Evolutionary conservation across 345 rosid species (phyloP), one percentile per base, ranked within the genome.

Genomic region (Heritiera fomes): DNA sequence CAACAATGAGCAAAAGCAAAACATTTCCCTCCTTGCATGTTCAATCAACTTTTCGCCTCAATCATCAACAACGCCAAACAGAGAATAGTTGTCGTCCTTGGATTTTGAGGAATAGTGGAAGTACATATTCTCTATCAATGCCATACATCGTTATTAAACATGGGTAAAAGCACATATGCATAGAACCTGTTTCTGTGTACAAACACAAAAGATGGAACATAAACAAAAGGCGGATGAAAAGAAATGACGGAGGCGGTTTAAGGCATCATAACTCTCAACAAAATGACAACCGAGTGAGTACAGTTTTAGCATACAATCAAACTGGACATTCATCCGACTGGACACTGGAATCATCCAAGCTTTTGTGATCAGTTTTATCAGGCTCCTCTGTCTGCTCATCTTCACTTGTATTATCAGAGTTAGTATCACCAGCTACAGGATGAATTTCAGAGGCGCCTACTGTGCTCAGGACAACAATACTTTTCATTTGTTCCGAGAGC

Each of bases 381-480:
- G 56, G 15, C 32, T 62, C 75, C 13, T 12, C 82, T 45, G 40
- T 17, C 18, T 61, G 73, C 28, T 77, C 43, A 0, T 75, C 59
- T 5, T 46, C 77, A 30, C 9, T 62, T 50, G 55, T 76, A 40
- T n/a, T 69, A 2, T 47, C 5, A 8, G 0, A 61, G 2, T 38
- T 6, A 34, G 38, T 34, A 11, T 6, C 20, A 40, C 55, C 43
- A 0, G 67, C 81, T 17, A 85, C 73, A 0, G 86, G 87, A 67
- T 80, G 53, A 9, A 85, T 84, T 45, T 82, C 90, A 8, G 81
- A 72, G 17, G 58, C 58, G 3, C 88, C 88, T 6, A 52, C 9
- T 8, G 78, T 7, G 83, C 77, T 5, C 6, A 64, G 17, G 18
- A 84, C 43, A 6, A 83, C 82, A 32, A 83, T 78, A 45, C 50